Percentiles rank a stretch among this genome's conserved stretches.
These are phyloP conservation scores for Penicillium alfredii DNA, from an alignment of 495 filamentous ascomycete genomes.

Conservation along the genomic window DNA sequence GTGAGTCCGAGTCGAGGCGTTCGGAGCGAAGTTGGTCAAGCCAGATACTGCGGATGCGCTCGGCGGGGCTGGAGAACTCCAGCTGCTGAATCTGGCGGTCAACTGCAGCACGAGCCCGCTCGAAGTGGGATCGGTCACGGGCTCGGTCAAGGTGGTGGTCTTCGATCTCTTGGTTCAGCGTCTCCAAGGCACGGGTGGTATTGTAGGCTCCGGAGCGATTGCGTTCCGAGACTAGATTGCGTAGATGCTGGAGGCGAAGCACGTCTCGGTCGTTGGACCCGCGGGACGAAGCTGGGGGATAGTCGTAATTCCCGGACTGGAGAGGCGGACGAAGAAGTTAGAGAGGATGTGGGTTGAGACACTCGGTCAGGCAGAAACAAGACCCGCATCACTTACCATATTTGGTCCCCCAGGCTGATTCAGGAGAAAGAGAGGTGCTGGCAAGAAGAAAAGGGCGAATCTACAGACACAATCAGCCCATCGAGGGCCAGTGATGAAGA, in stretches of 20 bases:
- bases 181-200: constrained; percentile 33
- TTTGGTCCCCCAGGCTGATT: too few relatives aligned
- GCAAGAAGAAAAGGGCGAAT: too few relatives aligned
- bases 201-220: constrained; percentile 36
- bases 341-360: constrained; percentile 10
- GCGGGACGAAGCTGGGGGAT: constrained; percentile 44
- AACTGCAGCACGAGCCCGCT: constrained; percentile 21
- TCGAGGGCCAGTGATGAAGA: too few relatives aligned
- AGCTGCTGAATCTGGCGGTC: constrained; percentile 24
- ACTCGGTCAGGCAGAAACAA: not conserved
- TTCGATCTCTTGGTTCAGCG: constrained; percentile 35
- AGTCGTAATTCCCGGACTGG: constrained; percentile 57
- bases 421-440: too few relatives aligned
- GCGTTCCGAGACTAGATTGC: constrained; percentile 35
- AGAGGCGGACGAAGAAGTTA: constrained; percentile 6
- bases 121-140: constrained; percentile 19
- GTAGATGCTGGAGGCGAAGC: constrained; percentile 33
- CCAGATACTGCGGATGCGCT: constrained; percentile 9
- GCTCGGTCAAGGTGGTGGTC: constrained; percentile 21
- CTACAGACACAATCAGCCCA: too few relatives aligned
- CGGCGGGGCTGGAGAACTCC: constrained; percentile 9
- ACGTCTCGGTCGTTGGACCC: constrained; percentile 14
- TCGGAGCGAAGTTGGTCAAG: constrained; percentile 8
- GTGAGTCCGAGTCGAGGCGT: constrained; percentile 1
- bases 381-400: not conserved